Base-by-base conservation (phyloP, 2,329 filamentous ascomycete species). In the Neopestalotiopsis clavispora region DNA sequence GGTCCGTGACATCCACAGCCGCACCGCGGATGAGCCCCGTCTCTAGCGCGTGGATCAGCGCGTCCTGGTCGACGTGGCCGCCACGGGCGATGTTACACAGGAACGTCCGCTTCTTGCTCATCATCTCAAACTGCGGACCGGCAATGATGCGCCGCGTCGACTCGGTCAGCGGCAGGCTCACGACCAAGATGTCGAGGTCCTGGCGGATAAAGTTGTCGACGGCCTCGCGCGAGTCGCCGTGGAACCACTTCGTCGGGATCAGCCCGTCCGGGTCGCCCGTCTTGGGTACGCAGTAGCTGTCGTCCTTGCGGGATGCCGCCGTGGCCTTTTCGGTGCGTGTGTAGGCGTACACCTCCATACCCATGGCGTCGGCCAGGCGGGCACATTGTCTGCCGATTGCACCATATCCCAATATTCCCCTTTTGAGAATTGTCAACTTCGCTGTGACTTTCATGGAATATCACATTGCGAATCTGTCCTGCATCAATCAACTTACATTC, bases 1-100 rank as follows among this genome's bases (percentile, higher is more conserved):
- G 91, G 71, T 93, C 90, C 2, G 91, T 90, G 1, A 93, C 91
- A 77, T 92, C 91, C 60, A 93, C 79, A 2, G 90, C 90, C 0
- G 91, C 91, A 34, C 91, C 91, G 20, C 80, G 69, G 69, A 78
- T 75, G 75, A 68, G 74, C 65, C 74, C 77, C 52, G 72, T 72
- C 67, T 81, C 75, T 28, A 93, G 78, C 1, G 89, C 87, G 1
- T 78, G 79, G 52, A 91, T 82, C 62, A 93, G 76, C 9, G 86
- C 89, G 7, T 83, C 75, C 1, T 76, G 77, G 45, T 79, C 72
- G 64, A 82, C 72, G 14, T 78, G 74, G 3, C 74, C 70, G 30
- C 78, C 91, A 6, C 91, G 84, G 0, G 89, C 86, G 70, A 92
- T 90, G 72, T 93, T 93, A 67, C 86, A 85, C 2, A 93, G 74